Base-by-base conservation (phyloP, 306 rosid species). In the Inga leiocalycina region DNA sequence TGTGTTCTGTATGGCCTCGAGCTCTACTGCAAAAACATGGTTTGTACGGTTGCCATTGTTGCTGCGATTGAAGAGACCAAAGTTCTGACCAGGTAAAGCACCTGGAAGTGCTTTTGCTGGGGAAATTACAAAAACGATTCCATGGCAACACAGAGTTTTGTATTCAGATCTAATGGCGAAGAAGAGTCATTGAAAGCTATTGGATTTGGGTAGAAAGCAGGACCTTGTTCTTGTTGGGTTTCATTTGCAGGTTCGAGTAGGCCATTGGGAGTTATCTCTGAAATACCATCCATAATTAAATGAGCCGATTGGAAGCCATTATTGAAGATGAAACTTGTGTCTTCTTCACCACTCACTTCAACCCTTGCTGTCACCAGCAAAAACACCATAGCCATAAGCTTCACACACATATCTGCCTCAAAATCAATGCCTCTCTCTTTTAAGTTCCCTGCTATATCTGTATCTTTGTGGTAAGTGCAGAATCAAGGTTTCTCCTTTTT, bases 21-120 rank as follows among this genome's bases (percentile, higher is more conserved):
- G 86, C 74, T 94, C 97, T 7, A 94, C 82, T 0, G 88, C 95
- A 8, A 90, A 82, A 30, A 91, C 85, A 32, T 75, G 83, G 81
- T 91, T 91, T 22, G 65, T 46, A 46, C 6, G 27, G 27, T 83
- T 84, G 5, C 97, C 97, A 1, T 77, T 62, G 82, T 81, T 89
- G 66, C 76, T 44, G 1, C 6, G 2, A 57, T 90, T 85, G 79
- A 93, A 90, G 14, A 93, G 86, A 48, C 96, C 97, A 37, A 93
- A 83, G 74, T 78, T 85, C 27, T 86, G 89, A 70, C 82, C 77
- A 2, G 88, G 81, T 0, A 82, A 34, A 67, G 91, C 84, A 62
- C 79, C 20, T 1, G 88, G 91, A 17, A 89, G 77, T 14, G 85
- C 88, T 75, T 64, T 88, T 4, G 87, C 45, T 10, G 94, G 97